Conservation (phyloP, 148 eudicot genomes). For the Vaccinium vitisidaea region DNA sequence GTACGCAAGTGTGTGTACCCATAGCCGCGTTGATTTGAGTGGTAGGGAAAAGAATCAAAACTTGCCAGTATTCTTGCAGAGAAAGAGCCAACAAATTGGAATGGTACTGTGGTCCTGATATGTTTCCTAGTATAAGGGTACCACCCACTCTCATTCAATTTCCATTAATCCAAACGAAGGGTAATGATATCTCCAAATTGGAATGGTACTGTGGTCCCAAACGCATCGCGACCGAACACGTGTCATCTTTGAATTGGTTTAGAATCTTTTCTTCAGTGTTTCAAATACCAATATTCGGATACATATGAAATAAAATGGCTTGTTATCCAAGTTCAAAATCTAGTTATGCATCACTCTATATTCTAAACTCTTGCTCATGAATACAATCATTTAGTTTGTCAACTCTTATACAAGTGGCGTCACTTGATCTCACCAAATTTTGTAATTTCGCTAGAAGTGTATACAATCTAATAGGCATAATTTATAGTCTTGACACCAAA, state of each 20-base stretch:
- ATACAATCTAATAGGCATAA: too few relatives aligned
- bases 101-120: slow-evolving; percentile 18
- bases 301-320: too few relatives aligned
- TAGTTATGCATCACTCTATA: not conserved
- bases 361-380: not conserved
- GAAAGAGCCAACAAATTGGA: slow-evolving; percentile 11
- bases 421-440: not conserved
- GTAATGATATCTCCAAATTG: not conserved
- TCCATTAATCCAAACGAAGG: not conserved
- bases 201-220: not conserved
- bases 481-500: too few relatives aligned
- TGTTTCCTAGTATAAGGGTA: not conserved
- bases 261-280: too few relatives aligned
- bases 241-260: too few relatives aligned
- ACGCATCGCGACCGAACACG: not conserved
- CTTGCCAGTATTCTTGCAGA: slow-evolving; percentile 11
- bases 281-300: too few relatives aligned
- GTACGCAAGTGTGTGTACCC: too few relatives aligned
- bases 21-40: not conserved
- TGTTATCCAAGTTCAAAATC: not conserved
- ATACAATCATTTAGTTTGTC: not conserved
- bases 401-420: not conserved
- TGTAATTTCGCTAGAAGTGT: too few relatives aligned
- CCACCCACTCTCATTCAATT: not conserved
- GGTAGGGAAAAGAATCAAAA: not conserved